Evolutionary conservation across 2,329 filamentous ascomycete genomes (phyloP).

Genomic region (Davidsoniella virescens): DNA sequence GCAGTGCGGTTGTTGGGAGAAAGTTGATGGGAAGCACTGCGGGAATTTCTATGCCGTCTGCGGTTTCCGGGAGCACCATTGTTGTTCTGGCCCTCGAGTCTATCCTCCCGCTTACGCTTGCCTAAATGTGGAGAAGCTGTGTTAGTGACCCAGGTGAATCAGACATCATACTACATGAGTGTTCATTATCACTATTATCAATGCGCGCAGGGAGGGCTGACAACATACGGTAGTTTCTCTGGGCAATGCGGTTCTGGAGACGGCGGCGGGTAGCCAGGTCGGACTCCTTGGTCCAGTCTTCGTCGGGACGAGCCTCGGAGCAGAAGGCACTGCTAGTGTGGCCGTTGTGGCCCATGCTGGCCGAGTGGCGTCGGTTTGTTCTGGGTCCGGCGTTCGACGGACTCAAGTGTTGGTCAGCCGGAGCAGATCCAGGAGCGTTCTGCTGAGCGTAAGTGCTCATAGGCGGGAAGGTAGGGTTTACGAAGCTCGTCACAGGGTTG

Average conservation of each 20-base stretch:
- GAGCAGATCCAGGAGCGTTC: too few relatives aligned
- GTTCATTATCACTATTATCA: not conserved
- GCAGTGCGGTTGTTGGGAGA: too few relatives aligned
- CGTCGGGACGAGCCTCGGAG: slow-evolving; percentile 83
- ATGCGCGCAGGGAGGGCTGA: slow-evolving; percentile 43
- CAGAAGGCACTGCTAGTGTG: slow-evolving; percentile 76
- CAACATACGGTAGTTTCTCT: slow-evolving; percentile 62
- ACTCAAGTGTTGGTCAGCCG: too few relatives aligned
- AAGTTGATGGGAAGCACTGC: too few relatives aligned
- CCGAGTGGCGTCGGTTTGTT: too few relatives aligned
- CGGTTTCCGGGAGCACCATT: not conserved
- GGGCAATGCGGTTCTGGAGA: slow-evolving; percentile 61
- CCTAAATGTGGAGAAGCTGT: not conserved
- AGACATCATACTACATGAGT: not conserved
- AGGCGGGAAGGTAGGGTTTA: too few relatives aligned
- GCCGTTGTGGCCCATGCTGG: slow-evolving; percentile 18
- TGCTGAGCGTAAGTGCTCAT: too few relatives aligned
- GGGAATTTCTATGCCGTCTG: too few relatives aligned
- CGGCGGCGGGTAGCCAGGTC: slow-evolving; percentile 80
- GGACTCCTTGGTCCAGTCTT: slow-evolving; percentile 98
- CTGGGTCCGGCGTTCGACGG: too few relatives aligned
- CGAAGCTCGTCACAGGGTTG: too few relatives aligned
- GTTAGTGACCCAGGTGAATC: not conserved
- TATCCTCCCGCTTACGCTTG: slow-evolving; percentile 8
- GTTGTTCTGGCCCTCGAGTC: not conserved